A percentile compares a stretch with the other conserved stretches of the same genome.
Evolutionary conservation across 1,284 basidiomycete species (phyloP).

Genomic region (Tylopilus sp.): DNA sequence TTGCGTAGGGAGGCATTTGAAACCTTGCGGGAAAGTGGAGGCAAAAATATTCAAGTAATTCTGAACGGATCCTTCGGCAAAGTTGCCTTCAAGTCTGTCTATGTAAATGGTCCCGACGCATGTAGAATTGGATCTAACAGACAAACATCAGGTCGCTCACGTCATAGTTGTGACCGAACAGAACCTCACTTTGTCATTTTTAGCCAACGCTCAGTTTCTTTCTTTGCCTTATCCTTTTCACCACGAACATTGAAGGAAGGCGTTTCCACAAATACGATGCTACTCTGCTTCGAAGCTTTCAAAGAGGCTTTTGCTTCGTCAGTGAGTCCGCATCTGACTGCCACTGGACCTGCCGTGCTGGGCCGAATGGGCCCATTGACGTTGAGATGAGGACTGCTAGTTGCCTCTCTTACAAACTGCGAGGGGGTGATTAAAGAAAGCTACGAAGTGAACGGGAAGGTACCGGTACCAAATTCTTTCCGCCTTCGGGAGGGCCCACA

Average conservation of each 20-base stretch:
- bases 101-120: constrained; percentile 27
- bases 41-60: constrained; percentile 20
- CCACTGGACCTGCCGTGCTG: constrained; percentile 5
- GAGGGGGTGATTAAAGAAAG: neutral
- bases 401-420: constrained; percentile 27
- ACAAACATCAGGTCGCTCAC: neutral
- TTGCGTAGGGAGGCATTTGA: constrained; percentile 1
- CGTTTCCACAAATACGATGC: constrained; percentile 35
- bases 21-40: constrained; percentile 8
- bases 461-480: constrained; percentile 33
- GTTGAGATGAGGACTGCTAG: neutral
- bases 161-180: neutral
- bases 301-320: neutral
- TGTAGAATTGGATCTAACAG: constrained; percentile 22
- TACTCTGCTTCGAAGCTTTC: neutral
- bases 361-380: too few relatives aligned
- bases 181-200: constrained; percentile 15
- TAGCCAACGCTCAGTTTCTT: constrained; percentile 19
- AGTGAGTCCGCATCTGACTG: constrained; percentile 25
- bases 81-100: constrained; percentile 21
- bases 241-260: constrained; percentile 24
- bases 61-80: constrained; percentile 11
- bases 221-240: neutral
- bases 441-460: neutral
- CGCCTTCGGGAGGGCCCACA: constrained; percentile 30